Evolutionary conservation across 805 yeast genomes (phyloP).

Genomic region (Candida schatavii): DNA sequence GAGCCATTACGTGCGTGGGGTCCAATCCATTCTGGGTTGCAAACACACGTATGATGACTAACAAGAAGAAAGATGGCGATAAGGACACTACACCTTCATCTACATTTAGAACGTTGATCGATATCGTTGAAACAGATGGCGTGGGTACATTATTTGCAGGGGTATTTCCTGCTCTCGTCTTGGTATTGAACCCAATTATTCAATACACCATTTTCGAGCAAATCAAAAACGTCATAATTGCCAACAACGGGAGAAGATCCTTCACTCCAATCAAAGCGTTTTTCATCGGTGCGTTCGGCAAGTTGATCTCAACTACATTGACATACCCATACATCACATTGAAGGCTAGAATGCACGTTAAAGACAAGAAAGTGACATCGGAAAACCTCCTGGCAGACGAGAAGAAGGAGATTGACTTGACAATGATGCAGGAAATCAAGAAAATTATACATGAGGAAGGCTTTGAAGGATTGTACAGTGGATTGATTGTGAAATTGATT

Average conservation of each 20-base stretch:
- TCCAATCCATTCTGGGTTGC: slow-evolving; percentile 96
- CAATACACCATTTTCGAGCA: slow-evolving; percentile 93
- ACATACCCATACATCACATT: slow-evolving; percentile 92
- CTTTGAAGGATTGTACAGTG: slow-evolving; percentile 72
- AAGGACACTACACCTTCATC: slow-evolving; percentile 23
- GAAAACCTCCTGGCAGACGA: slow-evolving; percentile 5
- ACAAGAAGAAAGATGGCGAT: slow-evolving; percentile 22
- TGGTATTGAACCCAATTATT: slow-evolving; percentile 85
- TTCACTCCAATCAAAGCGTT: slow-evolving; percentile 76
- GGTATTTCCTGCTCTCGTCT: slow-evolving; percentile 78
- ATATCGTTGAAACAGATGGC: slow-evolving; percentile 72
- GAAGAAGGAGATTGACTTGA: slow-evolving; percentile 22
- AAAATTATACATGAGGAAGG: slow-evolving; percentile 72
- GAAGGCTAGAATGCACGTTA: slow-evolving; percentile 82
- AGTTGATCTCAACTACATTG: slow-evolving; percentile 79
- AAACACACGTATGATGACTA: slow-evolving; percentile 82
- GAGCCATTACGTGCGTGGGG: slow-evolving; percentile 74
- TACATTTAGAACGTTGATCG: slow-evolving; percentile 55
- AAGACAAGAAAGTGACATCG: slow-evolving; percentile 31
- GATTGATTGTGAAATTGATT: slow-evolving; percentile 71
- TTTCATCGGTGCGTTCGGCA: slow-evolving; percentile 84
- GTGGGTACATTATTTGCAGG: slow-evolving; percentile 74
- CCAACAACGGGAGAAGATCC: slow-evolving; percentile 45
- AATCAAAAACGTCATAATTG: slow-evolving; percentile 62
- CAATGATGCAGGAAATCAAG: slow-evolving; percentile 50